Conservation (phyloP, 352 stramenopile genomes). For the Globisporangium okanoganense region DNA sequence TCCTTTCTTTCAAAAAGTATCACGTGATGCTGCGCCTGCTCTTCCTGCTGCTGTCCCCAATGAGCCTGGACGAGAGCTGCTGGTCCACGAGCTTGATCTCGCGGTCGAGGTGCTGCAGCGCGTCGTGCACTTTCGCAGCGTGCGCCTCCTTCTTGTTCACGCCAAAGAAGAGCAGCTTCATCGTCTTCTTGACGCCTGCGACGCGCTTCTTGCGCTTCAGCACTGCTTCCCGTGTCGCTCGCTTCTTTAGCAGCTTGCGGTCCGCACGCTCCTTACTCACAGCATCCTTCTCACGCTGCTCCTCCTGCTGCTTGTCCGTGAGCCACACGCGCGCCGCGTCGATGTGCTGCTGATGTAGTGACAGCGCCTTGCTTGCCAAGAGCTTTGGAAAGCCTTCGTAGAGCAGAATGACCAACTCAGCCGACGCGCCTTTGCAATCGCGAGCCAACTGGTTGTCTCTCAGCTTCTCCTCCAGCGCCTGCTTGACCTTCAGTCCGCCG, state of each 20-base stretch:
- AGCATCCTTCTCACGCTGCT: conserved; percentile 18
- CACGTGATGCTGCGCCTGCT: not conserved
- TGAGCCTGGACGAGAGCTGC: not conserved
- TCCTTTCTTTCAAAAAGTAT: not conserved
- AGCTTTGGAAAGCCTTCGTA: conserved; percentile 32
- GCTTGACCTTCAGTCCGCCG: conserved; percentile 16
- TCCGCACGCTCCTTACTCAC: conserved; percentile 5
- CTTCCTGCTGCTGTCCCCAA: not conserved
- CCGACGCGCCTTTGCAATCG: conserved; percentile 28
- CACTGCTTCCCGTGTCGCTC: conserved; percentile 8
- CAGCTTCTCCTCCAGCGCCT: conserved; percentile 19
- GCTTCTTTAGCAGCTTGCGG: conserved; percentile 11
- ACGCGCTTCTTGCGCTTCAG: conserved; percentile 25
- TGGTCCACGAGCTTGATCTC: conserved; percentile 28
- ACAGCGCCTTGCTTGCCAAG: conserved; percentile 34
- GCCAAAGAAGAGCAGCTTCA: conserved; percentile 24
- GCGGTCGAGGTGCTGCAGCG: conserved; percentile 34
- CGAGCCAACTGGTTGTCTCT: conserved; percentile 23
- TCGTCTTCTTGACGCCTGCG: conserved; percentile 10
- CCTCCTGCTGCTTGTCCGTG: conserved; percentile 16
- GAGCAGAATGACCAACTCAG: conserved; percentile 33
- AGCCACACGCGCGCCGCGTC: conserved; percentile 31
- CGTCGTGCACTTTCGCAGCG: conserved; percentile 22
- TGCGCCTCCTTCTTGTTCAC: conserved; percentile 27
- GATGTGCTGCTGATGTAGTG: conserved; percentile 28